A percentile compares a stretch with the other conserved stretches of the same genome.
These are phyloP conservation scores for Starmerella davenportii DNA, from an alignment of 805 yeast species.

Conservation along the genomic window DNA sequence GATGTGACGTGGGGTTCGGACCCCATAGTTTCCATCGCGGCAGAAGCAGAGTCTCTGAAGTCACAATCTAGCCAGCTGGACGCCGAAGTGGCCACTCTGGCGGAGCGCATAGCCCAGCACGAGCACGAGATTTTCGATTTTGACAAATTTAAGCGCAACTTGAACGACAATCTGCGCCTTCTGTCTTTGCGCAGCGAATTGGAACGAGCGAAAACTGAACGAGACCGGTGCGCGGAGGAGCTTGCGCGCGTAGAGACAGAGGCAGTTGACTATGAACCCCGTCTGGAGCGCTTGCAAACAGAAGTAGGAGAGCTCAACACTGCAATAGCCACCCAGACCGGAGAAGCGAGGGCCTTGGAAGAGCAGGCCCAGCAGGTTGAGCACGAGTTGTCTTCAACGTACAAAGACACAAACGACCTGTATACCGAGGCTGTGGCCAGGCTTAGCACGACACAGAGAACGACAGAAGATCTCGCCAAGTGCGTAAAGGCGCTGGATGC, in stretches of 20 bases:
- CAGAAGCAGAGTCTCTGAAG: neutral
- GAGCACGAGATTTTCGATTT: slow-evolving; percentile 25
- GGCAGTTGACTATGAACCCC: slow-evolving; percentile 42
- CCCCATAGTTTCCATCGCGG: slow-evolving; percentile 3
- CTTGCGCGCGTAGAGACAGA: slow-evolving; percentile 33
- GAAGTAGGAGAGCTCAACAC: slow-evolving; percentile 40
- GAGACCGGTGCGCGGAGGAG: slow-evolving; percentile 25
- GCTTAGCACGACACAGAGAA: slow-evolving; percentile 55
- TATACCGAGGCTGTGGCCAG: slow-evolving; percentile 58
- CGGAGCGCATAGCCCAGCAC: neutral
- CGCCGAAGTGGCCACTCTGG: neutral
- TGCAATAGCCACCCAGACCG: slow-evolving; percentile 54
- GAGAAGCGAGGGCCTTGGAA: slow-evolving; percentile 69
- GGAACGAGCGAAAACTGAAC: slow-evolving; percentile 26
- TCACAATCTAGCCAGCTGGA: neutral
- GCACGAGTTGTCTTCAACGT: slow-evolving; percentile 52
- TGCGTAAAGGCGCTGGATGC: slow-evolving; percentile 74
- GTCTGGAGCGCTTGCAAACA: slow-evolving; percentile 33
- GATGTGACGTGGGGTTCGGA: slow-evolving; percentile 1
- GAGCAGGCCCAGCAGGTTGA: slow-evolving; percentile 44
- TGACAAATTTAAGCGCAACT: slow-evolving; percentile 40
- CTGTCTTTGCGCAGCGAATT: slow-evolving; percentile 22
- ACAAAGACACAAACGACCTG: slow-evolving; percentile 40
- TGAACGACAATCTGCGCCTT: slow-evolving; percentile 47
- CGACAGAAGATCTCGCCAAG: slow-evolving; percentile 62